Base-by-base conservation (phyloP, 768 basidiomycete genomes). In the Trametes villosa region DNA sequence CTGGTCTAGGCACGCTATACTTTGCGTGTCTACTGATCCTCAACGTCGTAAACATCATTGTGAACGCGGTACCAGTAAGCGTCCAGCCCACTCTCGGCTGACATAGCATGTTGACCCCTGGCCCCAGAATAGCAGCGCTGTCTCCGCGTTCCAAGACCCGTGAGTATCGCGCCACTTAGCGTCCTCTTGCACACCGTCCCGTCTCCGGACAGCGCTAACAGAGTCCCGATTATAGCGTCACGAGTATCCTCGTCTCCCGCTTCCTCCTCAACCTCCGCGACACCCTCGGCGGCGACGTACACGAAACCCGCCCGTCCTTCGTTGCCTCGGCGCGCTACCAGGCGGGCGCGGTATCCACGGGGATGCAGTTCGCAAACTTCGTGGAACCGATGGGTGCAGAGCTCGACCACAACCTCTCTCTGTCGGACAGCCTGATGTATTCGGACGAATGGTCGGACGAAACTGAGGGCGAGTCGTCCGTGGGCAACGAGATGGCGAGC, bases 201-300 rank as follows among this genome's bases (percentile, higher is more conserved):
- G 36, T 27, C n/a, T 5, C 29, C n/a, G n/a, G n/a, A 3, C 44
- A 15, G 27, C 9, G 22, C 20, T 51, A 9, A 38, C 9, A 15
- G 15, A 15, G 1, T 34, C 11, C 11, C 17, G 4, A 6, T 3
- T 8, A 9, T 12, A 60, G 59, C n/a, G 53, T 60, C 45, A 60
- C 59, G 29, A 53, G 59, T 34, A 53, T 60, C 27, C 59, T 60
- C 15, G 51, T 60, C 15, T 60, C 59, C 17, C 59, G 59, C 6
- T 60, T 60, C 45, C 41, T 60, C 20, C 59, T 60, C 59, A 60
- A 60, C 38, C 59, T 60, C 6, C 59, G 59, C 9, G 59, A 53
- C 36, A 38, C 36, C 30, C 18, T 31, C 11, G 27, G 24, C 20
- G 20, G 26, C 44, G 41, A 33, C 36, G 26, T 22, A 9, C 22